A percentile compares a stretch with the other conserved stretches of the same genome.
These are phyloP conservation scores for Salix koriyanagi DNA, from an alignment of 345 rosid genomes.

Conservation along the genomic window DNA sequence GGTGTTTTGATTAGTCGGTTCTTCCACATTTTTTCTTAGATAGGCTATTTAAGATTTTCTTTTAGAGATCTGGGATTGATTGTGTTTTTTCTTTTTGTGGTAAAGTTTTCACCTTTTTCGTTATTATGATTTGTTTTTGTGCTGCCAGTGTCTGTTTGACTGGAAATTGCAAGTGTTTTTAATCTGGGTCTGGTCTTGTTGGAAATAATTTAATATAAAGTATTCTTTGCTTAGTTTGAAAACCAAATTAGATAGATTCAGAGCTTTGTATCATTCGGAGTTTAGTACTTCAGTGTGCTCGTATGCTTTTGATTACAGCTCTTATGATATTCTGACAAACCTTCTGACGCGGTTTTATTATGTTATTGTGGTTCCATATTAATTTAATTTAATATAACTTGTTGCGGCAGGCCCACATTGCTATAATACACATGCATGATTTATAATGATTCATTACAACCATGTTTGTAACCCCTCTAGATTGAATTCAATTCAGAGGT, in stretches of 20 bases:
- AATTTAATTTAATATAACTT: neutral
- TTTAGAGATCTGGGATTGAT: constrained; percentile 29
- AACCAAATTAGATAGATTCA: too few species aligned
- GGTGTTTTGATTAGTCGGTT: neutral
- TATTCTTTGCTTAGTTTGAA: too few species aligned
- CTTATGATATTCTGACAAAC: neutral
- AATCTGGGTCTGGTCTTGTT: neutral
- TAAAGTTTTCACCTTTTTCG: constrained; percentile 1
- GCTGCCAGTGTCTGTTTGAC: neutral
- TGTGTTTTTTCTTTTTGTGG: neutral
- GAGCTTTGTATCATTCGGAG: too few species aligned
- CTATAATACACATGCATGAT: neutral
- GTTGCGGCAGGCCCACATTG: neutral
- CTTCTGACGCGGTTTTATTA: neutral
- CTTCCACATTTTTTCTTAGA: neutral
- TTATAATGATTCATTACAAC: neutral
- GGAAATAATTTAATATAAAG: neutral
- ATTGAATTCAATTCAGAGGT: too few species aligned
- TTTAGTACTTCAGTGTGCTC: too few species aligned
- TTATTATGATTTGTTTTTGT: neutral
- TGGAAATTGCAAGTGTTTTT: neutral
- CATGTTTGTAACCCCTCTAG: too few species aligned
- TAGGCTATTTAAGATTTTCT: neutral
- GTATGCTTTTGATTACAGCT: too few species aligned
- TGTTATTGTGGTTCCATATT: neutral